Base-by-base conservation (phyloP, 2,329 filamentous ascomycete genomes). In the Magnaporthiopsis poae region DNA sequence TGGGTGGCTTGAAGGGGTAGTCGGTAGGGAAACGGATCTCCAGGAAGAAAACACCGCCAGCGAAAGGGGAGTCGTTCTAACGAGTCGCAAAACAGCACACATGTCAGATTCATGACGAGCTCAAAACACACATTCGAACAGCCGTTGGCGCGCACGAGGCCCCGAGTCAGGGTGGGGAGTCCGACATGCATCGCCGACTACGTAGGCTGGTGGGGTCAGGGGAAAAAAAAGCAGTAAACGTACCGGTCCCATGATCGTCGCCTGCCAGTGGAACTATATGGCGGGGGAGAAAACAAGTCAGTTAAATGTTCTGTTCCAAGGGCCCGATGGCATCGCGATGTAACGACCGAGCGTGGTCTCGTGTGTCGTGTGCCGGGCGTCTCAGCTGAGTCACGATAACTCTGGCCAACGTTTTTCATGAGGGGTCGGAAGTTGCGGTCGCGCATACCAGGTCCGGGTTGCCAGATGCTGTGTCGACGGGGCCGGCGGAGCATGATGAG, bases 1-100 rank as follows among this genome's bases (percentile, higher is more conserved):
- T 99, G 73, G 95, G 95, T 70, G 95, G 95, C 90, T 99, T 99
- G 87, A 99, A 99, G 60, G 95, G 95, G 82, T 99, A 99, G 85
- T 99, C 95, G 85, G 95, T 99, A 73, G 95, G 95, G 86, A 99
- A 98, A 82, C 97, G 92, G 77, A 99, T 99, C 73, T 90, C 89
- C 72, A 99, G 87, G 88, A 99, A 99, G 86, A 99, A 99, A 74
- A 99, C 94, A 76, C 95, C 95, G 78, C 94, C 93, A 64, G 93
- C 92, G 85, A 98, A 99, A 79, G 95, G 95, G 76, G 92, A 97
- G 80, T 98, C 95, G 79, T 90, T 86, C 92, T 96, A 73, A 65
- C 60, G 33, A 71, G 78, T 71, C 80, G 77, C 68, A 71, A 62
- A 46, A 56, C 52, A 64, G 63, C 36, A 39, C 25, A 39, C 4